These are phyloP conservation scores for Scopulariopsis brevicaulis DNA, from an alignment of 2,329 filamentous ascomycete species.

Conservation along the genomic window DNA sequence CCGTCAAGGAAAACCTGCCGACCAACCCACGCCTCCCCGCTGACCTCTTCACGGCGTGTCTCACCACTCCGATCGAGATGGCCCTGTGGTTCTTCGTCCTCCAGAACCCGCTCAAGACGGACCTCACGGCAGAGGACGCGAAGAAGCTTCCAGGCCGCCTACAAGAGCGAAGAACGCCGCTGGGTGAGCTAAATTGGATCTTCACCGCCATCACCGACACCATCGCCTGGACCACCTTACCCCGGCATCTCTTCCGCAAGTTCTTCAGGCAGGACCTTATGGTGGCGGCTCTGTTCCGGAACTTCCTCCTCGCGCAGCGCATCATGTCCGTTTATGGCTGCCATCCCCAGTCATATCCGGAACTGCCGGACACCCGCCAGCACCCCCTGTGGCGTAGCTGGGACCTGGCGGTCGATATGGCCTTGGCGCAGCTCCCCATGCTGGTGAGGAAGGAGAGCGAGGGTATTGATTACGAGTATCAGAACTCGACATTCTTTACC, in stretches of 20 bases:
- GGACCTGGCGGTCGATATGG: conserved; percentile 95
- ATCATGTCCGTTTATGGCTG: conserved; percentile 97
- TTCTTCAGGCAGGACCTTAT: conserved; percentile 96
- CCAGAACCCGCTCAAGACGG: conserved; percentile 66
- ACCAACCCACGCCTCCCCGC: conserved; percentile 90
- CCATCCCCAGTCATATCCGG: conserved; percentile 82
- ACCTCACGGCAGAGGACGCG: conserved; percentile 68
- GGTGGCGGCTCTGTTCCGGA: conserved; percentile 95
- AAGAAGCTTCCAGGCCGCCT: conserved; percentile 83
- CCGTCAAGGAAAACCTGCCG: conserved; percentile 81
- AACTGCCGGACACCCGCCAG: conserved; percentile 87
- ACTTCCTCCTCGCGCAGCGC: conserved; percentile 87
- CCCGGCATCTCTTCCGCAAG: conserved; percentile 85
- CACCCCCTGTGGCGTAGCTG: conserved; percentile 95
- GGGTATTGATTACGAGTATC: conserved; percentile 75
- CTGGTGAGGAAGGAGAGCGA: conserved; percentile 68
- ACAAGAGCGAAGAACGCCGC: conserved; percentile 83
- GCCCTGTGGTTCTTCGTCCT: conserved; percentile 92
- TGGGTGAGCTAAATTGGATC: conserved; percentile 98
- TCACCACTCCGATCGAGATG: conserved; percentile 97
- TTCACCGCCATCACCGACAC: conserved; percentile 98
- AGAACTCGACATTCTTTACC: conserved; percentile 91
- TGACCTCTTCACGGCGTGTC: conserved; percentile 88
- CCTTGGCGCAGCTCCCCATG: conserved; percentile 77
- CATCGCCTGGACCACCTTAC: conserved; percentile 94